Percentiles rank a stretch among this genome's conserved stretches.
These are phyloP conservation scores for Epichloe coenophiala DNA, from an alignment of 2,329 filamentous ascomycete species.

Conservation along the genomic window DNA sequence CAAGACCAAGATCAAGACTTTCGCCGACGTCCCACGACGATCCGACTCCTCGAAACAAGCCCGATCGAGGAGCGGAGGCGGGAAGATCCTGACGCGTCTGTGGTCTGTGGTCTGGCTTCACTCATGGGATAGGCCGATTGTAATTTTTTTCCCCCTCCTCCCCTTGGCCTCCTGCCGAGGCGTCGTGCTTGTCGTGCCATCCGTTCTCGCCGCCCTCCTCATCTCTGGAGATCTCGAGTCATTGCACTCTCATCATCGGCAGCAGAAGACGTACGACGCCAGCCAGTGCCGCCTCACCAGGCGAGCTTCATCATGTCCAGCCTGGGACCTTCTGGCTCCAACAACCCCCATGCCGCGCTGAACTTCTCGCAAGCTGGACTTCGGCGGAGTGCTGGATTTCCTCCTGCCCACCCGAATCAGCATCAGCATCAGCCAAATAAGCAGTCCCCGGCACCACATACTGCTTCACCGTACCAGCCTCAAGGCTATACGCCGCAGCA, in stretches of 20 bases:
- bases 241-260: neutral
- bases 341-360: constrained; percentile 40
- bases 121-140: neutral
- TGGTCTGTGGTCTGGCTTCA: neutral
- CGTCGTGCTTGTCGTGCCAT: neutral
- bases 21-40: constrained; percentile 2
- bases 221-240: neutral
- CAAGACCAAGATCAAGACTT: constrained; percentile 1
- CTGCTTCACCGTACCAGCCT: constrained; percentile 40
- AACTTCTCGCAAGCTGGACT: constrained; percentile 37
- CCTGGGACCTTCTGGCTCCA: constrained; percentile 35
- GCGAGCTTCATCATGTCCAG: constrained; percentile 28
- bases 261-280: neutral
- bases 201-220: neutral
- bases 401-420: constrained; percentile 34
- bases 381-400: constrained; percentile 31
- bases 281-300: neutral
- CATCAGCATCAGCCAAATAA: constrained; percentile 40
- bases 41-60: neutral
- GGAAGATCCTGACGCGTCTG: constrained; percentile 3
- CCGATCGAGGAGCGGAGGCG: constrained; percentile 3
- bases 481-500: constrained; percentile 41
- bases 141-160: neutral
- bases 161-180: neutral
- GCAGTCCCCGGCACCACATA: constrained; percentile 39